Evolutionary conservation across 1,139 yeast genomes (phyloP).

Genomic region (Suhomyces bolitotheri): DNA sequence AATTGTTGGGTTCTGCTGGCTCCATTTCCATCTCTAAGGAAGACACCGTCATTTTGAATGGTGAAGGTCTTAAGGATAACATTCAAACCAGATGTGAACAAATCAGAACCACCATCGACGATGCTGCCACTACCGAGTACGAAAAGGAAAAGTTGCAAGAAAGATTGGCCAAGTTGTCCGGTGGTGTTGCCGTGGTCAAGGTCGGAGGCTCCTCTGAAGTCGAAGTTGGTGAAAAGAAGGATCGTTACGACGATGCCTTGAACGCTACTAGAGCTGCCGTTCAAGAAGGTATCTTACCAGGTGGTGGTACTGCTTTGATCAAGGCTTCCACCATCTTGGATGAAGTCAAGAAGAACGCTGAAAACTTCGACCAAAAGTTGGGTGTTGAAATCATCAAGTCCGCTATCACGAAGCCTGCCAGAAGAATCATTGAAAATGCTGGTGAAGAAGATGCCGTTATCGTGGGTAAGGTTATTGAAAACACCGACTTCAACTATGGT

Average conservation of each 20-base stretch:
- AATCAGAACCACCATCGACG: slow-evolving; percentile 79
- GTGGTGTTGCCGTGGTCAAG: slow-evolving; percentile 98
- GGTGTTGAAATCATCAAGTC: slow-evolving; percentile 95
- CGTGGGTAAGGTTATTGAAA: slow-evolving; percentile 92
- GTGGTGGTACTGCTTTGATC: slow-evolving; percentile 98
- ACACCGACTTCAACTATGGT: slow-evolving; percentile 86
- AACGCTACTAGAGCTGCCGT: slow-evolving; percentile 99
- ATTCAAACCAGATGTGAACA: slow-evolving; percentile 94
- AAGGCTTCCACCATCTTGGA: slow-evolving; percentile 89
- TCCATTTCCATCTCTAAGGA: slow-evolving; percentile 94
- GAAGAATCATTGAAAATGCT: slow-evolving; percentile 95
- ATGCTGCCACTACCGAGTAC: slow-evolving; percentile 83
- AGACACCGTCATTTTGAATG: slow-evolving; percentile 93
- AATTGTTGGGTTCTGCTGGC: slow-evolving; percentile 90
- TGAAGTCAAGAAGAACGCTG: slow-evolving; percentile 63
- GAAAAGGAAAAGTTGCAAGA: slow-evolving; percentile 98
- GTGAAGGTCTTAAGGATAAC: slow-evolving; percentile 90
- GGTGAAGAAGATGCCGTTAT: slow-evolving; percentile 98
- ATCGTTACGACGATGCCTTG: slow-evolving; percentile 97
- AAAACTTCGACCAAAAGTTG: slow-evolving; percentile 94
- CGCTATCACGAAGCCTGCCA: slow-evolving; percentile 97
- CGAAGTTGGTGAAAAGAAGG: slow-evolving; percentile 99
- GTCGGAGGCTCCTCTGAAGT: slow-evolving; percentile 99
- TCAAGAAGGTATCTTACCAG: slow-evolving; percentile 98
- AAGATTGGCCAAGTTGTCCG: slow-evolving; percentile 96